Conservation (phyloP, 305 asterid species). For the Fraxinus dipetala region DNA sequence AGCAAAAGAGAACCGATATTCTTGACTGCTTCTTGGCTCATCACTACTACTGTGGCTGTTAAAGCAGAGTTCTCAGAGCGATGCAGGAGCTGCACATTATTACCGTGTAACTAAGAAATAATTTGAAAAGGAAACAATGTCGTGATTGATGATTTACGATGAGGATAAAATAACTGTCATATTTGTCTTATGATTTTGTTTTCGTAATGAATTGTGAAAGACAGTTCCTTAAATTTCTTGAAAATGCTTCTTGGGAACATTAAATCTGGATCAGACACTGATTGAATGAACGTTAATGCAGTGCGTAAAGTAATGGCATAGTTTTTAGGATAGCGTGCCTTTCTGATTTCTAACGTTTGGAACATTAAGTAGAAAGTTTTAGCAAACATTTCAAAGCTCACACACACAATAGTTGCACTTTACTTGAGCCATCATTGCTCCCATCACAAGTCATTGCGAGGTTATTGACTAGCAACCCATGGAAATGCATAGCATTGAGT, state of each 20-base stretch:
- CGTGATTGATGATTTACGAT: not conserved
- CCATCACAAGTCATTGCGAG: not conserved
- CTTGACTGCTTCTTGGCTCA: slow-evolving; percentile 27
- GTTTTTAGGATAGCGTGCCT: not conserved
- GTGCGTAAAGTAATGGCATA: not conserved
- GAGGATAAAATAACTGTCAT: not conserved
- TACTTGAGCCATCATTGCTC: not conserved
- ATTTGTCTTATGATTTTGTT: not conserved
- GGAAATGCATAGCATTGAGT: not conserved
- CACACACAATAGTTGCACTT: not conserved
- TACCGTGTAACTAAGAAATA: not conserved
- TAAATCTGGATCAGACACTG: not conserved
- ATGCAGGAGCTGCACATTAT: slow-evolving; percentile 21
- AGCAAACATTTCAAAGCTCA: not conserved
- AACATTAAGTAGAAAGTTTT: not conserved
- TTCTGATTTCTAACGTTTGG: not conserved
- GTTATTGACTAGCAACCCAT: not conserved
- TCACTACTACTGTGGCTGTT: slow-evolving; percentile 27
- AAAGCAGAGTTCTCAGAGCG: slow-evolving; percentile 35
- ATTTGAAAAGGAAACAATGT: not conserved
- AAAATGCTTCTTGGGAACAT: not conserved
- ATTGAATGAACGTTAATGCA: not conserved
- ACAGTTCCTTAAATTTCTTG: not conserved
- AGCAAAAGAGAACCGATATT: slow-evolving; percentile 43
- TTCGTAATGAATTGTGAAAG: not conserved